Evolutionary conservation across 1,284 basidiomycete species (phyloP), one percentile per base, ranked within the genome.

Genomic region (Ceratobasidium sp.): DNA sequence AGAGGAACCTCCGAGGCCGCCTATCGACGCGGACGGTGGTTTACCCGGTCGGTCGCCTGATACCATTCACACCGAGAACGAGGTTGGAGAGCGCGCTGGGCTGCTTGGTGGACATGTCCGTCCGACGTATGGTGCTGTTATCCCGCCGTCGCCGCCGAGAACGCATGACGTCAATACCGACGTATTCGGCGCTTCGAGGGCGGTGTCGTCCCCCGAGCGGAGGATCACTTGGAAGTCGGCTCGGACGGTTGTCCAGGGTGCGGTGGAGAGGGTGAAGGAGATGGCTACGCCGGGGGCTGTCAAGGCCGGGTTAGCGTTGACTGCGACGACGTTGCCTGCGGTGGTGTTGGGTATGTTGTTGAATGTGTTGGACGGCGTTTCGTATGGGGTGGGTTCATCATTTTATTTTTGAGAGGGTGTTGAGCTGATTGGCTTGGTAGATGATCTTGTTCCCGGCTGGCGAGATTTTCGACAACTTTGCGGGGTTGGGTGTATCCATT

Each of bases 281-380:
- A n/a, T n/a, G n/a, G 48, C 50, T 13, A 52, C 59, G 44, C 62
- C 73, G 3, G 61, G 46, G 5, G 46, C 46, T 2, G 62, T 75
- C 61, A 75, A 75, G 62, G 17, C 44, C 3, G 62, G 61, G 40
- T 33, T 75, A 33, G 28, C 46, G 5, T 26, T 65, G 9, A 59
- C 52, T 6, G 48, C 26, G 0, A 26, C 28, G 3, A 52, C 61
- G 28, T 81, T 96, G 23, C 97, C 97, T 0, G 95, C 96, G 0
- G 96, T 97, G 12, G 84, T 97, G 13, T 87, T 99, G 10, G 97
- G 97, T 2, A 89, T 92, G 80, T 85, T 99, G 61, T 87, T 99
- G 80, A 99, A 99, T 82, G 90, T 99, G 59, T 87, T 99, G 33
- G 97, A 99, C 83, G 98, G 96, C 4, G 92, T 99, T 59, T 95